Base-by-base conservation (phyloP, 179 eudicot species). In the Camellia oleifera region DNA sequence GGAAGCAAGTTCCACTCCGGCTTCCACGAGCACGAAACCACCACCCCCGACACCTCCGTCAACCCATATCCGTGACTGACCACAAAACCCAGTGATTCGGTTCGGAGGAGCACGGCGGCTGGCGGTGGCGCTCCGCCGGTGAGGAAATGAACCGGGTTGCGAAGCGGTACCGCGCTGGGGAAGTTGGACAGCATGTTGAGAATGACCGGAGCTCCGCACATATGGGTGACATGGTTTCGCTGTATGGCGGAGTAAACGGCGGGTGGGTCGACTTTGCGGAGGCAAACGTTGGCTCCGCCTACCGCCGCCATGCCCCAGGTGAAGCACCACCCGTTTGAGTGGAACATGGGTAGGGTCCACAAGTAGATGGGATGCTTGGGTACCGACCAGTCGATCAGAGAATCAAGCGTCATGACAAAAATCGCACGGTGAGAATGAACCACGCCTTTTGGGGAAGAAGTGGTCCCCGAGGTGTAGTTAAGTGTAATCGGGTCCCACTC, bases 41-140 rank as follows among this genome's bases (percentile, higher is more conserved):
- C 86, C 65, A 88, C 63, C 2, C 97, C 97, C 0, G 87, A 93
- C 0, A 89, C 85, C 73, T 92, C 97, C 0, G 97, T 92, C 75
- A 92, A 42, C 18, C 97, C 97, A 44, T 92, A 92, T 26, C 94
- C 97, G n/a, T 92, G 97, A 62, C 87, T 87, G 32, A 92, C 86
- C 0, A 82, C 61, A 20, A 92, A 92, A 44, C 97, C 97, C 11
- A 92, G 76, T 0, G 88, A 66, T 66, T 92, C 97, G 0, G 92
- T 77, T 44, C 87, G 76, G 3, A 71, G 69, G 18, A 92, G 85
- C 6, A 92, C 82, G 7, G 88, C 32, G 12, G 93, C 90, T 0
- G 94, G 92, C n/a, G 97, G 97, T 12, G 97, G 97, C 0, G 97
- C 91, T 5, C 97, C 97, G 15, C 90, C 92, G 4, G 93, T 92